A percentile compares a stretch with the other conserved stretches of the same genome.
Conservation (phyloP, 192 early-diverging fungal species). For the Cetraspora pellucida region DNA sequence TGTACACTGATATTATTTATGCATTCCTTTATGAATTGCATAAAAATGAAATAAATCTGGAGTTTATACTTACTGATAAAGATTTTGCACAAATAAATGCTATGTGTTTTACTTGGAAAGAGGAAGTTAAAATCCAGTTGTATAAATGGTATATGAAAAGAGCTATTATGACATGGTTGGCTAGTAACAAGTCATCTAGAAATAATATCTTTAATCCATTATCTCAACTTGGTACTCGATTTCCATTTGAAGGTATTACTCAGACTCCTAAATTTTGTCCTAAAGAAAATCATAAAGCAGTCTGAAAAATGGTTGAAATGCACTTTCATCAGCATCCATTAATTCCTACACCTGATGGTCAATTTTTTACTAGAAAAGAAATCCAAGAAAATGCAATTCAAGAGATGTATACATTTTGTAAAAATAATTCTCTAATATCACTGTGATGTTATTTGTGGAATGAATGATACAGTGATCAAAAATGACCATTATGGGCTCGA, state of each 20-base stretch:
- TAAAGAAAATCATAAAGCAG: not conserved
- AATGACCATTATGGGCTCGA: not conserved
- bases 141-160: not conserved
- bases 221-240: not conserved
- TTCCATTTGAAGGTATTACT: not conserved
- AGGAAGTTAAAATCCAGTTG: not conserved
- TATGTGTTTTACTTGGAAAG: not conserved
- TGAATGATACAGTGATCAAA: not conserved
- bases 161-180: not conserved
- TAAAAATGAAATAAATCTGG: too few species aligned
- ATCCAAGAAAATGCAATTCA: not conserved
- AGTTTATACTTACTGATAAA: not conserved
- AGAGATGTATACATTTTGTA: constrained; percentile 28
- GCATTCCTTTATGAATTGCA: too few species aligned
- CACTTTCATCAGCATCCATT: constrained; percentile 4
- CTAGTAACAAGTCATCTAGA: not conserved
- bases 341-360: not conserved
- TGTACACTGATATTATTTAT: not conserved
- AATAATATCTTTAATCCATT: not conserved
- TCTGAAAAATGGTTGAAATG: constrained; percentile 9
- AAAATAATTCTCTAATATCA: not conserved
- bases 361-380: not conserved
- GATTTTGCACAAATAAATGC: constrained; percentile 10
- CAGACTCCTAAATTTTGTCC: not conserved
- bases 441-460: not conserved